phyloP scores from a whole-genome alignment of 106 monocot species.

The Dendrobium nobile region DNA sequence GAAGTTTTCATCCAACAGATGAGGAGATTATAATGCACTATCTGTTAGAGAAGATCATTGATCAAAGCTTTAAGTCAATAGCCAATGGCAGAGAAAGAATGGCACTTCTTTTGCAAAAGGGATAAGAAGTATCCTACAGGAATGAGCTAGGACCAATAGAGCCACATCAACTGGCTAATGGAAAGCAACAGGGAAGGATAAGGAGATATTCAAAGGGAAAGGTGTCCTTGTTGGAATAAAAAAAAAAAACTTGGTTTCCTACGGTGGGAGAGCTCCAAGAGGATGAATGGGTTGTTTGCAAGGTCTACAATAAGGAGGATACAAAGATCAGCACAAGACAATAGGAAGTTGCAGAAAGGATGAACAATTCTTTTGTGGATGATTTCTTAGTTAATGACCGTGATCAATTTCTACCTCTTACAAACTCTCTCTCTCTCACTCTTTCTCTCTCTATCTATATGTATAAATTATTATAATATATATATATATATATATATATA shows the following conservation, averaged over 20 bases:
- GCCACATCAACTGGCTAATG: slow-evolving; percentile 60
- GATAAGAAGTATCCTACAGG: slow-evolving; percentile 46
- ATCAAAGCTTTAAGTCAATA: neutral
- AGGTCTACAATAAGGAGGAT: neutral
- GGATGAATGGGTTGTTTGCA: slow-evolving; percentile 3
- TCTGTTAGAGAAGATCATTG: neutral
- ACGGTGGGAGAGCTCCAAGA: slow-evolving; percentile 1
- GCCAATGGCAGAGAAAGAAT: slow-evolving; percentile 37
- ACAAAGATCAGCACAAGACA: neutral
- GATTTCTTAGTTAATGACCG: neutral
- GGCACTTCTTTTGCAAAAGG: slow-evolving; percentile 38
- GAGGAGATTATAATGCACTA: slow-evolving; percentile 1
- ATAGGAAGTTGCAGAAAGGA: neutral
- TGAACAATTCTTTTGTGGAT: neutral
- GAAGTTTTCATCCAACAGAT: slow-evolving; percentile 17
- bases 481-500: no score
- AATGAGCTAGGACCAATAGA: slow-evolving; percentile 32
- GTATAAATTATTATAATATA: no score
- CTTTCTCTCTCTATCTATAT: no score
- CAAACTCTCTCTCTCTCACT: neutral
- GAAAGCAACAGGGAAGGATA: slow-evolving; percentile 70
- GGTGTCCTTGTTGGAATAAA: slow-evolving; percentile 24
- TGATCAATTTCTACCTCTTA: neutral
- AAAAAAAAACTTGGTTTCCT: slow-evolving; percentile 17
- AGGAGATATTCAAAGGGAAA: slow-evolving; percentile 29